phyloP scores from a whole-genome alignment of 352 stramenopile species.

The Phytophthora rubi region DNA sequence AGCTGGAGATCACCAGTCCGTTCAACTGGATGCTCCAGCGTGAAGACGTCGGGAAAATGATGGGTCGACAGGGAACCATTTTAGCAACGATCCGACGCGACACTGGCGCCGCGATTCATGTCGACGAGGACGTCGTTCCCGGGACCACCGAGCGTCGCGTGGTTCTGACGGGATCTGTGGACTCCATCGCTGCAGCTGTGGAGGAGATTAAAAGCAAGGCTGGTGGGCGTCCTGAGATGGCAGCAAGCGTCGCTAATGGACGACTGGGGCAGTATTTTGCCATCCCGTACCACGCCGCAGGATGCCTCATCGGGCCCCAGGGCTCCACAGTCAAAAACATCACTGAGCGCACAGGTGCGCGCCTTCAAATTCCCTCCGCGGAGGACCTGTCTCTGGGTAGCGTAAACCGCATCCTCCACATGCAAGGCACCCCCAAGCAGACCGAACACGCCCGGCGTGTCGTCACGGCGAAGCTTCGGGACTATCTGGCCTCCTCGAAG shows the following conservation, averaged over 20 bases:
- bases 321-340: slow-evolving; percentile 50
- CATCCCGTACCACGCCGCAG: slow-evolving; percentile 55
- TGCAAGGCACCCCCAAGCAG: slow-evolving; percentile 62
- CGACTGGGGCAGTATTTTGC: slow-evolving; percentile 68
- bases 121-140: slow-evolving; percentile 48
- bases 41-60: slow-evolving; percentile 66
- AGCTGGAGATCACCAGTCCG: slow-evolving; percentile 35
- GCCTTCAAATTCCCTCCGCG: slow-evolving; percentile 59
- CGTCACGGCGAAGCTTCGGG: slow-evolving; percentile 39
- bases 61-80: slow-evolving; percentile 58
- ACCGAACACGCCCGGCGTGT: slow-evolving; percentile 49
- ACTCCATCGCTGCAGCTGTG: slow-evolving; percentile 45
- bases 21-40: slow-evolving; percentile 59
- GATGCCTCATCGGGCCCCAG: slow-evolving; percentile 59
- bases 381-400: slow-evolving; percentile 65
- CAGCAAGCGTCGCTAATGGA: slow-evolving; percentile 25
- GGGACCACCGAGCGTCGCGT: slow-evolving; percentile 59
- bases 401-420: slow-evolving; percentile 67
- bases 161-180: slow-evolving; percentile 42
- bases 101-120: slow-evolving; percentile 50
- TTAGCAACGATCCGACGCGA: slow-evolving; percentile 51
- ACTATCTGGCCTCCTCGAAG: slow-evolving; percentile 42
- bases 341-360: slow-evolving; percentile 53
- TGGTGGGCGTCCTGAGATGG: slow-evolving; percentile 48
- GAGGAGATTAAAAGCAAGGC: slow-evolving; percentile 47